Evolutionary conservation across 768 basidiomycete species (phyloP), one percentile per base, ranked within the genome.

Genomic region (Gymnopilus junonius): DNA sequence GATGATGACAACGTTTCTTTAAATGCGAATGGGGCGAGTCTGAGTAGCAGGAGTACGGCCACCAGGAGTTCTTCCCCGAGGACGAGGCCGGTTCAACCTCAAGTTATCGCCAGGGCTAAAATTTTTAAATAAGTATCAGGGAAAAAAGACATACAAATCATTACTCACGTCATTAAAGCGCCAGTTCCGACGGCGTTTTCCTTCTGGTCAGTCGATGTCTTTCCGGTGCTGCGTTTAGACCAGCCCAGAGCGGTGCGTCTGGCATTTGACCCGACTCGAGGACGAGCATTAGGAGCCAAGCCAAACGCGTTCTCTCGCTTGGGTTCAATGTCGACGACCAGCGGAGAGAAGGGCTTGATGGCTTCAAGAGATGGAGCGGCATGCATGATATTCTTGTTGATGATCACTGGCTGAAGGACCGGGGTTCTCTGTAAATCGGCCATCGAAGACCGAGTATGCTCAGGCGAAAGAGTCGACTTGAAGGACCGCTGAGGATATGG

Each of bases 401-500:
- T 62, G 1, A 75, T 70, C 2, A 84, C 73, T 25, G 81, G 75
- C 60, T 83, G 82, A n/a, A 89, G 76, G 3, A 74, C 71, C 2
- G 75, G 69, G 12, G 77, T 61, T 51, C 29, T 67, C 64, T 34
- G 74, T 64, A 31, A 57, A 37, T 76, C 37, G 59, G 67, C 29
- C 45, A 67, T 48, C 1, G 72, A 69, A 0, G 74, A 70, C 1
- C 74, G 78, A 0, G 73, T 62, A 43, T 79, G 73, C 39, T 86
- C 81, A 0, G 81, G 75, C 0, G 87, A 83, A 15, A 80, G 69
- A 1, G 82, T 79, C 0, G 79, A 73, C 69, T 82, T 87, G 39
- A 77, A 73, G 11, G 78, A 69, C 14, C 87, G 82, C 15, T 81
- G 75, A 35, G 91, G 90, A 64, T 94, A 93, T 0, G 92, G 92